Percentiles rank a stretch among this genome's conserved stretches.
phyloP scores from a whole-genome alignment of 306 rosid species.

The Acacia acuminata region DNA sequence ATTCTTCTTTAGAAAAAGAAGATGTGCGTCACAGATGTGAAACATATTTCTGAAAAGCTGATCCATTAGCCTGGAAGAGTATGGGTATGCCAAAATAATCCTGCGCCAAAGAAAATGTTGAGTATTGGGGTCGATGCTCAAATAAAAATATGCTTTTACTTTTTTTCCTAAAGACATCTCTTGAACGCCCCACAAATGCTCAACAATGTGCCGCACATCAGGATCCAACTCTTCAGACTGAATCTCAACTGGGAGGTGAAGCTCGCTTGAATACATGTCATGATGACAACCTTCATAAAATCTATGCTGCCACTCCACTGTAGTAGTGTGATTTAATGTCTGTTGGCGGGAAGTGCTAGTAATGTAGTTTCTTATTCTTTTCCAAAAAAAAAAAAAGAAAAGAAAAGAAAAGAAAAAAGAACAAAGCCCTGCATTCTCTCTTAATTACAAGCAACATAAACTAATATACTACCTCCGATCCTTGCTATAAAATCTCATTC shows the following conservation, averaged over 20 bases:
- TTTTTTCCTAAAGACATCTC: constrained; percentile 62
- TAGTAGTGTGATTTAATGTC: constrained; percentile 37
- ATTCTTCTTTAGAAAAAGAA: constrained; percentile 77
- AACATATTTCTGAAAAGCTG: constrained; percentile 75
- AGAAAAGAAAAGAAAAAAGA: too few relatives aligned
- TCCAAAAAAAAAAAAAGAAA: neutral
- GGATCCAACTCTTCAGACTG: constrained; percentile 42
- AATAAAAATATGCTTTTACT: constrained; percentile 50
- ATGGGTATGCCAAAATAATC: constrained; percentile 92
- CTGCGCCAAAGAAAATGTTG: constrained; percentile 99
- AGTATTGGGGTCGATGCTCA: constrained; percentile 85
- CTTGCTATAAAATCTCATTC: too few relatives aligned
- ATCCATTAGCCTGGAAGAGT: constrained; percentile 81
- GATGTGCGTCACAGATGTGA: constrained; percentile 73
- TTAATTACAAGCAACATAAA: constrained; percentile 16
- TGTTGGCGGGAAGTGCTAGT: constrained; percentile 31
- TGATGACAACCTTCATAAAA: constrained; percentile 25
- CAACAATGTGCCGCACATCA: constrained; percentile 54
- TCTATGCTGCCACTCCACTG: constrained; percentile 36
- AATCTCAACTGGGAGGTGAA: constrained; percentile 32
- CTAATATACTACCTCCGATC: neutral
- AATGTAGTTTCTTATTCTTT: constrained; percentile 12
- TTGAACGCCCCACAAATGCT: constrained; percentile 70
- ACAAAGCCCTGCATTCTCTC: neutral
- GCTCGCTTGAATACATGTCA: constrained; percentile 30